A percentile compares a stretch with the other conserved stretches of the same genome.
Conservation (phyloP, 768 basidiomycete genomes). For the Rhizopogon sp. region DNA sequence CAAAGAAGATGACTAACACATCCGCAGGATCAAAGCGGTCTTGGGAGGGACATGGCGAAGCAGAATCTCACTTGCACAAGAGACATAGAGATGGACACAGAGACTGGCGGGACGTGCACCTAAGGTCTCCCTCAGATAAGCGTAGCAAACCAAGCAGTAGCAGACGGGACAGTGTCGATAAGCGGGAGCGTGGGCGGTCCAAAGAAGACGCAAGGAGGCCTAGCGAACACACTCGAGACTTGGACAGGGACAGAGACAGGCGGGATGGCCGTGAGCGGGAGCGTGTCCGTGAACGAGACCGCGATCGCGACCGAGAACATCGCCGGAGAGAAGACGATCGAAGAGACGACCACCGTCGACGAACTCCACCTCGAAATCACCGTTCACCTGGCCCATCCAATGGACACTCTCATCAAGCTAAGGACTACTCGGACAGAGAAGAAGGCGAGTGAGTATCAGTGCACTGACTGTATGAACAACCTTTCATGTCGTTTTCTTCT, state of each 20-base stretch:
- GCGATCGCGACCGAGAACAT: slow-evolving; percentile 17
- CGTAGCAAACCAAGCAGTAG: slow-evolving; percentile 17
- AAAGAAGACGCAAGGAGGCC: slow-evolving; percentile 33
- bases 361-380: slow-evolving; percentile 10
- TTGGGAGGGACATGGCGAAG: slow-evolving; percentile 53
- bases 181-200: slow-evolving; percentile 33
- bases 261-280: slow-evolving; percentile 20
- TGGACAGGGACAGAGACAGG: slow-evolving; percentile 17
- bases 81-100: slow-evolving; percentile 50
- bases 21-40: slow-evolving; percentile 81
- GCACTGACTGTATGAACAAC: background rate
- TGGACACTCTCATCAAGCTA: slow-evolving; percentile 16
- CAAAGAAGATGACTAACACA: slow-evolving; percentile 67
- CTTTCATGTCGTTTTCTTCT: slow-evolving; percentile 9
- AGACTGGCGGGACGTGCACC: slow-evolving; percentile 69
- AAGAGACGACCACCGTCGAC: slow-evolving; percentile 24
- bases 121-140: slow-evolving; percentile 32
- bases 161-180: slow-evolving; percentile 35
- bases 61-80: slow-evolving; percentile 39
- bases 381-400: slow-evolving; percentile 10
- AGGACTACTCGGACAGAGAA: slow-evolving; percentile 61
- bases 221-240: slow-evolving; percentile 22
- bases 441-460: slow-evolving; percentile 85
- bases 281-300: slow-evolving; percentile 23
- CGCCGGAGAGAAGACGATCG: slow-evolving; percentile 26